phyloP scores from a whole-genome alignment of 352 stramenopile genomes.

The Phytopythium sindhum region DNA sequence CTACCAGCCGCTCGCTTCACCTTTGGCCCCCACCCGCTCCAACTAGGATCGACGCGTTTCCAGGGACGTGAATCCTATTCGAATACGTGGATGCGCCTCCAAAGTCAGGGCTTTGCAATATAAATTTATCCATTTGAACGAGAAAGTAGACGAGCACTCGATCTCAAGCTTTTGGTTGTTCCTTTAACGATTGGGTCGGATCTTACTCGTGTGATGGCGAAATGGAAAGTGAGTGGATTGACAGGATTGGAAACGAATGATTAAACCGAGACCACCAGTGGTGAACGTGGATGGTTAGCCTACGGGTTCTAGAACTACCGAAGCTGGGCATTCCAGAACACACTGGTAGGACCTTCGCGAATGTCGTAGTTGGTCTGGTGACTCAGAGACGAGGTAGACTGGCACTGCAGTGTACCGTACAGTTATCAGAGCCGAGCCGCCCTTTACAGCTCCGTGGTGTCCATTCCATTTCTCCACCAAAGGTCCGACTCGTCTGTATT shows the following conservation, averaged over 20 bases:
- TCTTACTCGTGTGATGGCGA: neutral
- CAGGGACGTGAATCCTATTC: too few relatives aligned
- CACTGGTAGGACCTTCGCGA: neutral
- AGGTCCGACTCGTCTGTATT: too few relatives aligned
- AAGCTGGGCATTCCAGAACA: neutral
- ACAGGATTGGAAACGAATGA: neutral
- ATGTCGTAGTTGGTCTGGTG: neutral
- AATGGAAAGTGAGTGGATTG: neutral
- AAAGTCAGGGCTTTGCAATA: too few relatives aligned
- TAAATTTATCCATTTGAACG: too few relatives aligned
- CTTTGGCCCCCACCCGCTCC: neutral
- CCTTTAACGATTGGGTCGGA: neutral
- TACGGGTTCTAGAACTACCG: neutral
- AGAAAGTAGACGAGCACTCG: too few relatives aligned
- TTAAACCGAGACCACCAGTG: neutral
- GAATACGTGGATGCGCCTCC: too few relatives aligned
- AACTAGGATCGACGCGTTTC: neutral
- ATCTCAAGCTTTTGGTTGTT: too few relatives aligned
- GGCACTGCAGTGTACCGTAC: neutral
- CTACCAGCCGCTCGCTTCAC: neutral
- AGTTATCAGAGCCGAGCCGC: slow-evolving; percentile 11
- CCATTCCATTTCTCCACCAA: too few relatives aligned
- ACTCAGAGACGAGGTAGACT: neutral
- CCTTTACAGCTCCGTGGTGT: too few relatives aligned
- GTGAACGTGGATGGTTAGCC: neutral